Evolutionary conservation across 1,284 basidiomycete species (phyloP).

Genomic region (Heterobasidion parviporum): DNA sequence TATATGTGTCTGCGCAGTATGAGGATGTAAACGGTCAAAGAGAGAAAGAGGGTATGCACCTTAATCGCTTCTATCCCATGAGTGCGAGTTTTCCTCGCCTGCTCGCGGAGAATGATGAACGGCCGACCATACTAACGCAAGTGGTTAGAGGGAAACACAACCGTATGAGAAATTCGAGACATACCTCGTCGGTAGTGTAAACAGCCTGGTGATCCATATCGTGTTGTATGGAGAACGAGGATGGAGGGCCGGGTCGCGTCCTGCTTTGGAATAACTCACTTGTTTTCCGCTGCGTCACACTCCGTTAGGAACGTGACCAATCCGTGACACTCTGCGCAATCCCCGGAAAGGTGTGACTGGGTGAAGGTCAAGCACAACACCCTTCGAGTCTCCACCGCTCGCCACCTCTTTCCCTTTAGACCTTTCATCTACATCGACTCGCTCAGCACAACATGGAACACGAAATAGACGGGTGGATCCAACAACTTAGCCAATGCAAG

Average conservation of each 20-base stretch:
- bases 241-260: conserved; percentile 1
- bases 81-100: conserved; percentile 88
- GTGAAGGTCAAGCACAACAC: conserved; percentile 1
- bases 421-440: conserved; percentile 6
- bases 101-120: conserved; percentile 96
- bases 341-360: conserved; percentile 1
- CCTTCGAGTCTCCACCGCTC: neutral
- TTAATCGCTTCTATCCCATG: conserved; percentile 97
- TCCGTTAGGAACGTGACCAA: neutral
- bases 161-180: conserved; percentile 4
- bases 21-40: neutral
- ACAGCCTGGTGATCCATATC: conserved; percentile 55
- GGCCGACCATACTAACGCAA: conserved; percentile 79
- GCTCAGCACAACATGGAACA: conserved; percentile 51
- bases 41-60: conserved; percentile 33
- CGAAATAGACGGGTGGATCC: conserved; percentile 93
- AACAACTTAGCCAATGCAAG: conserved; percentile 96
- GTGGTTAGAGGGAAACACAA: conserved; percentile 5
- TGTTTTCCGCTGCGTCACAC: neutral
- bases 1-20: conserved; percentile 76
- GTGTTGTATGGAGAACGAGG: neutral
- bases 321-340: conserved; percentile 1
- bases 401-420: conserved; percentile 1
- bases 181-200: conserved; percentile 87
- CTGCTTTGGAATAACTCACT: neutral